Base-by-base conservation (phyloP, 306 rosid species). In the Acacia confusa region DNA sequence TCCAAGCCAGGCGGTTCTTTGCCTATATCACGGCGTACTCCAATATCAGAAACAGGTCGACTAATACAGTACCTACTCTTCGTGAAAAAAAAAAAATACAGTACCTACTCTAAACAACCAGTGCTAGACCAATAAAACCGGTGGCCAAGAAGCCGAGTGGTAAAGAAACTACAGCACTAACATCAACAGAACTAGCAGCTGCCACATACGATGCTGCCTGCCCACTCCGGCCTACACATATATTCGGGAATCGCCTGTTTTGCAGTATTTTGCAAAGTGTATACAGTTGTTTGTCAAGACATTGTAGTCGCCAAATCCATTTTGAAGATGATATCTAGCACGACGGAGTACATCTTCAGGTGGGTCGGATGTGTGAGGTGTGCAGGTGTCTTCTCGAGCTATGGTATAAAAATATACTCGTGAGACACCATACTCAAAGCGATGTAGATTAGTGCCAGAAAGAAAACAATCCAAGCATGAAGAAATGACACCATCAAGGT, bases 401-500 rank as follows among this genome's bases (percentile, higher is more conserved):
- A 92, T 87, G 86, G 92, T 92, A 9, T 91, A 71, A 79, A 91
- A 95, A 77, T 82, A 72, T 9, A 68, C 79, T 1, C 79, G 47
- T 0, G 80, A 72, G 79, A 88, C 95, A 20, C 77, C 92, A 75
- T 95, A 95, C 81, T 92, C 94, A 50, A 91, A 95, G 75, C 83
- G 76, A 74, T 94, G 90, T 22, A 94, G 97, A 27, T 84, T 57
- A 16, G 94, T 95, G 6, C 92, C 90, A 7, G 57, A 78, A 72
- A 94, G 93, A 78, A 94, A 94, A 83, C 97, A 91, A 70, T 92
- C 99, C 79, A 95, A 70, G 82, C 97, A 91, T 67, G 97, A 91
- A 67, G 91, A 88, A 63, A 93, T 82, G 86, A 95, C 99, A 7
- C 97, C 95, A 25, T 85, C 79, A 5, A 68, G 41, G 61, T 44